phyloP scores from a whole-genome alignment of 2,329 filamentous ascomycete genomes.

The Pseudogymnoascus sp. region DNA sequence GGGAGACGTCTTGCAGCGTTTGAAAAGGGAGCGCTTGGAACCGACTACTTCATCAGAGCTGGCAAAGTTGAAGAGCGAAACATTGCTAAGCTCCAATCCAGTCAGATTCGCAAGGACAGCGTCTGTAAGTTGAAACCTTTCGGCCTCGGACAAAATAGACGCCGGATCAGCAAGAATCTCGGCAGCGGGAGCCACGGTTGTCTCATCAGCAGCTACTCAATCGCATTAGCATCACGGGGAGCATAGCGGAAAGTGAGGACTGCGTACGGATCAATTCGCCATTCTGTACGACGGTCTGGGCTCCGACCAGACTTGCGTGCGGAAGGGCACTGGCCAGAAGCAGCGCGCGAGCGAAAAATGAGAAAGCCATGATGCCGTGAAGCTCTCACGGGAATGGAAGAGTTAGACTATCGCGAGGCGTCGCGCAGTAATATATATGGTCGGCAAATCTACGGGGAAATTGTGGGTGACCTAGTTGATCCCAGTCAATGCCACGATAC shows the following conservation, averaged over 20 bases:
- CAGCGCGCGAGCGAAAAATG: not conserved
- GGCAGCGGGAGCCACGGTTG: not conserved
- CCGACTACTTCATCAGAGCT: not conserved
- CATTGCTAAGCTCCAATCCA: constrained; percentile 12
- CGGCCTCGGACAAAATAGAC: constrained; percentile 7
- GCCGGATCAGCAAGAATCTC: not conserved
- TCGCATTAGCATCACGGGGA: not conserved
- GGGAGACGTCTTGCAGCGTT: constrained; percentile 21
- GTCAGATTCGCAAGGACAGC: constrained; percentile 16
- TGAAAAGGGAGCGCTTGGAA: not conserved
- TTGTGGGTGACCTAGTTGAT: not conserved
- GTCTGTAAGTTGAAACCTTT: constrained; percentile 19
- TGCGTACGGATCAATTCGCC: not conserved
- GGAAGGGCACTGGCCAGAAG: not conserved
- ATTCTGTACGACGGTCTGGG: constrained; percentile 2
- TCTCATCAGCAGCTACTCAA: not conserved
- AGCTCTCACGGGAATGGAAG: not conserved
- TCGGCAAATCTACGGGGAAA: not conserved
- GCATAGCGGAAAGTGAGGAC: not conserved
- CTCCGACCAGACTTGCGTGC: not conserved
- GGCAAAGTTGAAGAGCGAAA: constrained; percentile 15
- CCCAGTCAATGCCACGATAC: not conserved
- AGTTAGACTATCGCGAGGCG: not conserved
- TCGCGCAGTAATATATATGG: not conserved
- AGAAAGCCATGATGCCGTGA: constrained; percentile 1